Conservation (phyloP, 192 early-diverging fungal species). For the Coemansia guatemalensis region DNA sequence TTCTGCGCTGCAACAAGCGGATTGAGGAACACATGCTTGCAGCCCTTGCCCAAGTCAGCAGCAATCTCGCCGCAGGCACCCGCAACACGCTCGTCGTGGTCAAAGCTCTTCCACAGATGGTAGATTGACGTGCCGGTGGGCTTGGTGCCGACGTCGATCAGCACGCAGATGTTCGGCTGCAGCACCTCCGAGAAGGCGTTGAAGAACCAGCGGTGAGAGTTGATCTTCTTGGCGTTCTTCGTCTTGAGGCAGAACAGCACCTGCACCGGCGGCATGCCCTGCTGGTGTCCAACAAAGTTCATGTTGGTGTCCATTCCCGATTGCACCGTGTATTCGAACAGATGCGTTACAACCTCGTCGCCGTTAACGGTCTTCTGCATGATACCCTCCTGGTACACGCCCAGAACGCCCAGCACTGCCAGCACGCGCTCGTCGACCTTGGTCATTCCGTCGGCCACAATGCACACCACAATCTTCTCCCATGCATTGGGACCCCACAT, state of each 20-base stretch:
- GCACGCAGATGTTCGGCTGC: slow-evolving; percentile 83
- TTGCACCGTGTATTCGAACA: slow-evolving; percentile 93
- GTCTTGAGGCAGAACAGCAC: slow-evolving; percentile 92
- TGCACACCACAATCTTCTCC: slow-evolving; percentile 92
- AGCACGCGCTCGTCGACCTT: slow-evolving; percentile 78
- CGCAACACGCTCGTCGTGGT: slow-evolving; percentile 73
- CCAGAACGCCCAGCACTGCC: slow-evolving; percentile 79
- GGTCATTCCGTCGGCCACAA: slow-evolving; percentile 86
- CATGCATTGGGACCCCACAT: slow-evolving; percentile 85
- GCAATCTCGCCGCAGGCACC: slow-evolving; percentile 96
- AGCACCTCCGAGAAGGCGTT: slow-evolving; percentile 84
- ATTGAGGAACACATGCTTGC: slow-evolving; percentile 66
- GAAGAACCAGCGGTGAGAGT: slow-evolving; percentile 97
- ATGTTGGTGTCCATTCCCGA: slow-evolving; percentile 63
- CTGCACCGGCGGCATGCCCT: slow-evolving; percentile 81
- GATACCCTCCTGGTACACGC: slow-evolving; percentile 71
- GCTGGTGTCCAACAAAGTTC: slow-evolving; percentile 63
- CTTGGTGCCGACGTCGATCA: slow-evolving; percentile 93
- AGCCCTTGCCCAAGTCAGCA: slow-evolving; percentile 76
- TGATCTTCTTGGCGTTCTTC: slow-evolving; percentile 91
- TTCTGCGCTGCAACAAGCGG: slow-evolving; percentile 94
- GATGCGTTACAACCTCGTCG: slow-evolving; percentile 72
- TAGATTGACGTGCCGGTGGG: slow-evolving; percentile 82
- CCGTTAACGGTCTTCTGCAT: slow-evolving; percentile 68
- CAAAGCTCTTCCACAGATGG: slow-evolving; percentile 93